phyloP scores from a whole-genome alignment of 2,329 filamentous ascomycete genomes.

The Sclerotinia minor region DNA sequence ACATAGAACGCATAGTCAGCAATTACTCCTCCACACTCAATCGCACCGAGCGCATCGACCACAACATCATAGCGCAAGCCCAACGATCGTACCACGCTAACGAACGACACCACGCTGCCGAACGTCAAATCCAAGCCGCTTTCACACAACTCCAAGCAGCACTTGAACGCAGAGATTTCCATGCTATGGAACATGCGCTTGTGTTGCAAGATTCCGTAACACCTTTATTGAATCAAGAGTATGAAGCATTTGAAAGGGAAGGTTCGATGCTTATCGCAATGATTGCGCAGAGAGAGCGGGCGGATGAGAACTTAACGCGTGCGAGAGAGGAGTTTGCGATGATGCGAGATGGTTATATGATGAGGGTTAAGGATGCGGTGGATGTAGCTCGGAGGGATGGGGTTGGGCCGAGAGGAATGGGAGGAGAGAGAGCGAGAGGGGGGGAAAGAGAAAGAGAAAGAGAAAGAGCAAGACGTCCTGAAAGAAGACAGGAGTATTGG shows the following conservation, averaged over 20 bases:
- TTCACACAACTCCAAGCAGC: neutral
- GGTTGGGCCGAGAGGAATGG: too few relatives aligned
- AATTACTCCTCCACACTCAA: neutral
- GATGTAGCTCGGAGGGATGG: neutral
- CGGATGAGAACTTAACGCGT: neutral
- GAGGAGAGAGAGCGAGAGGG: too few relatives aligned
- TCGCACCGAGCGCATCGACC: neutral
- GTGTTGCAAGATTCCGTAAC: neutral
- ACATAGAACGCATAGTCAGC: too few relatives aligned
- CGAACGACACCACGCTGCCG: neutral
- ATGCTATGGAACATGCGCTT: neutral
- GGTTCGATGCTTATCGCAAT: neutral
- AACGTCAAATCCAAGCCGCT: neutral
- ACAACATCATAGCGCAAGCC: neutral
- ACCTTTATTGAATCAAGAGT: neutral
- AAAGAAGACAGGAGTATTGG: too few relatives aligned
- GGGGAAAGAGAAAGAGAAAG: rapidly evolving
- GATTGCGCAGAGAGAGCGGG: neutral
- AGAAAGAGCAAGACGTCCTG: rapidly evolving
- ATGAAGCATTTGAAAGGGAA: neutral
- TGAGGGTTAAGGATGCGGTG: neutral
- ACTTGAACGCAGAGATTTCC: neutral
- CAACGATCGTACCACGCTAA: neutral
- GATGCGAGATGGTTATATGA: neutral
- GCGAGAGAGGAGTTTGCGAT: neutral